phyloP scores from a whole-genome alignment of 179 eudicot genomes.

The Drosera spatulata region DNA sequence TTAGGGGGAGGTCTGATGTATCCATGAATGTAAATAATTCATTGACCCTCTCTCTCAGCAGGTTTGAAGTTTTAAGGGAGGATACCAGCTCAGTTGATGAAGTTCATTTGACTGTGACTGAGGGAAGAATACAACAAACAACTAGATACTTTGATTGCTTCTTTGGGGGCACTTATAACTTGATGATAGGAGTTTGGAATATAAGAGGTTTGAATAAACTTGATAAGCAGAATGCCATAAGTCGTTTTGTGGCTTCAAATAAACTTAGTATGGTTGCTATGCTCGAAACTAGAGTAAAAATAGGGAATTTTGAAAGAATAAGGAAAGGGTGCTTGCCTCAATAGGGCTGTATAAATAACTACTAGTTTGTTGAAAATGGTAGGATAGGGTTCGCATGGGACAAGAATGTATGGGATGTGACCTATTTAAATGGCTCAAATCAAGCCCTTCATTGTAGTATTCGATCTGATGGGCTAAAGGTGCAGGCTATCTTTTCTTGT shows the following conservation, averaged over 20 bases:
- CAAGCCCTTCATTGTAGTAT: not conserved
- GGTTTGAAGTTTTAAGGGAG: too few relatives aligned
- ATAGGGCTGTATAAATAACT: not conserved
- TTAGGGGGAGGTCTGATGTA: too few relatives aligned
- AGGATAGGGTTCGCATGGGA: not conserved
- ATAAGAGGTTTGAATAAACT: not conserved
- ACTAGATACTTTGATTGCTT: too few relatives aligned
- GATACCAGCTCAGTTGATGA: too few relatives aligned
- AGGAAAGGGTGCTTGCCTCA: not conserved
- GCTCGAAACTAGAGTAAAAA: not conserved
- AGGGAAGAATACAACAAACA: too few relatives aligned
- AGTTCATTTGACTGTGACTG: too few relatives aligned
- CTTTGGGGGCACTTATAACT: too few relatives aligned
- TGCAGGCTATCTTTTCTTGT: too few relatives aligned
- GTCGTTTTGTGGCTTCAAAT: not conserved
- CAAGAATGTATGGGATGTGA: not conserved
- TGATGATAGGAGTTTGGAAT: not conserved
- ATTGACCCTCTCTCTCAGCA: too few relatives aligned
- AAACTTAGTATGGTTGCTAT: not conserved
- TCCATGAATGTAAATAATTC: too few relatives aligned
- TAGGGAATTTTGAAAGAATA: not conserved
- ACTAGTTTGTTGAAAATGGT: not conserved
- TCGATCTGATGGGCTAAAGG: not conserved
- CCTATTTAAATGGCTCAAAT: not conserved
- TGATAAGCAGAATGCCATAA: not conserved